Evolutionary conservation across 2,329 filamentous ascomycete genomes (phyloP), one percentile per base, ranked within the genome.

Genomic region (Epichloe brachyelytri): DNA sequence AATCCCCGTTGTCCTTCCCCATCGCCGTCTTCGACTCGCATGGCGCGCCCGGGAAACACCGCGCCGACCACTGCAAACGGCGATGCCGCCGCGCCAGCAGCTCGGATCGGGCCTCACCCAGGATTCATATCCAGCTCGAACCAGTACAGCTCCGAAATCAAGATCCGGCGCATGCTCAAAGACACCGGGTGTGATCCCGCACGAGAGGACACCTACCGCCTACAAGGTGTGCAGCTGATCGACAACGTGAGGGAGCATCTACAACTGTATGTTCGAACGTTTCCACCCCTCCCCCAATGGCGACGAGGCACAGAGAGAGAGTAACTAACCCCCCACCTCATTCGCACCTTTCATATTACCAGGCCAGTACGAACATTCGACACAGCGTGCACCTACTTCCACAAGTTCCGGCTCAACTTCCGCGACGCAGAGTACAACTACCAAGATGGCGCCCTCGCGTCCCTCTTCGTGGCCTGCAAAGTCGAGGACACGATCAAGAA

Each of bases 401-500:
- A 97, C 73, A 89, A 89, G 59, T 96, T 96, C 65, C 83, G 91
- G 34, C 77, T 97, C 49, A 80, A 85, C 44, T 89, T 95, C 62
- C 78, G 83, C n/a, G 88, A 90, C 58, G 81, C 75, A 57, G 89
- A 95, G 61, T 95, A 95, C 67, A 86, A 86, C 65, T 89, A 83
- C 56, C 69, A 88, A 66, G 91, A 97, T 64, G 90, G 88, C 2
- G 88, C 91, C 0, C 80, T 93, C 6, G 88, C 93, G 1, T 85
- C 88, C 22, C 73, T 98, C 8, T 91, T 97, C 62, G 86, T 90
- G 3, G 90, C 90, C 2, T 97, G 91, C 74, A 98, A 98, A 71
- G 89, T 94, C 44, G 93, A 98, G 68, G 93, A 98, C 66, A 98
- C 93, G 0, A 79, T 96, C 58, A 98, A 98, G 71, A 97, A 97